phyloP scores from a whole-genome alignment of 2,329 filamentous ascomycete species.

The Penicillium palitans region DNA sequence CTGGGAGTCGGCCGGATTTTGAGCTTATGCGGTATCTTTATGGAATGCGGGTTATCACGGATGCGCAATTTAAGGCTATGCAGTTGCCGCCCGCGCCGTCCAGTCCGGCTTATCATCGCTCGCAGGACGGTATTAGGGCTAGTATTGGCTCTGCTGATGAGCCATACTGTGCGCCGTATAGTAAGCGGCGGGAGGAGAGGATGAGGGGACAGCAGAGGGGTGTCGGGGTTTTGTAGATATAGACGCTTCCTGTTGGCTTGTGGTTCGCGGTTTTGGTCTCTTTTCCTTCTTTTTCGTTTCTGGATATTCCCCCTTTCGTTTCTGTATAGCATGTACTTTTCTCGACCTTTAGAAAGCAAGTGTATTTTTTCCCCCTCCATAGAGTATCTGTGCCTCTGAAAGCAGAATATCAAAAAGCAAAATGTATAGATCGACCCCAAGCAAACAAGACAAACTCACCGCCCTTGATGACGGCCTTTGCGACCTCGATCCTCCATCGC shows the following conservation, averaged over 20 bases:
- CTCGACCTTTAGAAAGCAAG: not conserved
- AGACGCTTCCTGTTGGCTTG: not conserved
- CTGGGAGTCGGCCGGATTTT: conserved; percentile 44
- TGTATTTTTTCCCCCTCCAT: not conserved
- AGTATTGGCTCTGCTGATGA: conserved; percentile 43
- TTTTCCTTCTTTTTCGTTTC: conserved; percentile 7
- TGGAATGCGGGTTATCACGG: conserved; percentile 43
- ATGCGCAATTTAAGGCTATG: conserved; percentile 46
- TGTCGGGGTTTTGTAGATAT: conserved; percentile 31
- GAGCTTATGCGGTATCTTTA: conserved; percentile 50
- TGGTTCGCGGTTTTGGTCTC: not conserved
- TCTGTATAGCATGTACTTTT: conserved; percentile 13
- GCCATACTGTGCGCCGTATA: conserved; percentile 42
- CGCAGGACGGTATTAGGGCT: conserved; percentile 37
- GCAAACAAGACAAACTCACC: conserved; percentile 29
- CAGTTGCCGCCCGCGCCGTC: conserved; percentile 43
- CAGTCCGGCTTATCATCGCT: conserved; percentile 40
- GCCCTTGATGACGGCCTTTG: conserved; percentile 20
- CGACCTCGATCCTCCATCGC: conserved; percentile 9
- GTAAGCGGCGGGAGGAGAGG: conserved; percentile 41
- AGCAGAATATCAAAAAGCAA: not conserved
- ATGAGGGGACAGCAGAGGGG: conserved; percentile 38
- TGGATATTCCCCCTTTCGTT: conserved; percentile 20
- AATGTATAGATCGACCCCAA: conserved; percentile 3
- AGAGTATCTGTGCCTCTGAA: not conserved